These are phyloP conservation scores for Rhodosporidiobolus odoratus DNA, from an alignment of 768 basidiomycete genomes.

Conservation along the genomic window DNA sequence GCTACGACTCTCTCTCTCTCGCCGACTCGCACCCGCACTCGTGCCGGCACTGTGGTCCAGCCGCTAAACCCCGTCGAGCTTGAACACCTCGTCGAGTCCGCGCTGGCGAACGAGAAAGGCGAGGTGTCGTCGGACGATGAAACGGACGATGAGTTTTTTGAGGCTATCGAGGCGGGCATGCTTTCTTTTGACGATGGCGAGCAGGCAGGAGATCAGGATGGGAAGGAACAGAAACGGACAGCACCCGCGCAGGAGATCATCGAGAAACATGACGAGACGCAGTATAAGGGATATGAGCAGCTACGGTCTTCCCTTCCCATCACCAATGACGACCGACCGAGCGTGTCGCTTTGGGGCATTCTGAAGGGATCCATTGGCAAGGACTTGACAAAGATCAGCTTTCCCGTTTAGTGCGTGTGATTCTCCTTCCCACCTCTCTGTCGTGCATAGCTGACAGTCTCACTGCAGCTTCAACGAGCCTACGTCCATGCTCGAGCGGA, in stretches of 20 bases:
- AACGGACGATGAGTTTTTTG: slow-evolving; percentile 85
- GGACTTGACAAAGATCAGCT: slow-evolving; percentile 90
- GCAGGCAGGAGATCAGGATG: slow-evolving; percentile 50
- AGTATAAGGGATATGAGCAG: slow-evolving; percentile 65
- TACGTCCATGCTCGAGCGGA: slow-evolving; percentile 92
- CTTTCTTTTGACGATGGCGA: slow-evolving; percentile 65
- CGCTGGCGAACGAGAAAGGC: slow-evolving; percentile 43
- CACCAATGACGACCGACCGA: slow-evolving; percentile 69
- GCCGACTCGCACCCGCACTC: slow-evolving; percentile 22
- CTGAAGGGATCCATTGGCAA: slow-evolving; percentile 93
- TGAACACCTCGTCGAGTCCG: slow-evolving; percentile 44
- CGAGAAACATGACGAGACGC: slow-evolving; percentile 46
- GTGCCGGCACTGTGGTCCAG: slow-evolving; percentile 23
- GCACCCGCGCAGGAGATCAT: slow-evolving; percentile 20
- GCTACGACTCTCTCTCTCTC: slow-evolving; percentile 14
- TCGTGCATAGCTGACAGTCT: slow-evolving; percentile 13
- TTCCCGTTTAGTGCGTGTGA: slow-evolving; percentile 90
- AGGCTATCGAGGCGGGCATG: slow-evolving; percentile 80
- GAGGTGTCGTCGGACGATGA: slow-evolving; percentile 46
- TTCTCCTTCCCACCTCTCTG: neutral
- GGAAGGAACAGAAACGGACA: neutral
- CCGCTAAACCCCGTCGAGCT: slow-evolving; percentile 38
- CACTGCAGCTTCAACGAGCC: slow-evolving; percentile 49
- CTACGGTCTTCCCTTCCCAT: slow-evolving; percentile 61
- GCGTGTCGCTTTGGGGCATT: slow-evolving; percentile 79